Conservation (phyloP, 1,139 yeast genomes). For the Barnettozyma hawaiiensis region DNA sequence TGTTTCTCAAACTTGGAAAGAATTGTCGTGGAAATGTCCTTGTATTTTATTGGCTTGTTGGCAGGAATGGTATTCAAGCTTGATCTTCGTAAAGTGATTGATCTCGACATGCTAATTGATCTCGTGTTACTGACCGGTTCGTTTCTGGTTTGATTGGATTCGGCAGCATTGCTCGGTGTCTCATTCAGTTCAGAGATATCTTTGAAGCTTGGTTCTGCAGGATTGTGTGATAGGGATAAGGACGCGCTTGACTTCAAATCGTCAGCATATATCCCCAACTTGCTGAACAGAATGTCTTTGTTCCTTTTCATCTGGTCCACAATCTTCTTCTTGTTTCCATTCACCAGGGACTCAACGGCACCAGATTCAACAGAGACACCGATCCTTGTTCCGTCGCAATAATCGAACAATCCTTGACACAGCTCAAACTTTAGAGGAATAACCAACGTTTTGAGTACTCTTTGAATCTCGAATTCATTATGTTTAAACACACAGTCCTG, state of each 20-base stretch:
- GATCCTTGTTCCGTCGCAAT: slow-evolving; percentile 1
- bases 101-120: slow-evolving; percentile 20
- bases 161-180: neutral
- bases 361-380: neutral
- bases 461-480: slow-evolving; percentile 17
- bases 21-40: slow-evolving; percentile 19
- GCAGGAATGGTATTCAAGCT: neutral
- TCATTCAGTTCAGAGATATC: slow-evolving; percentile 10
- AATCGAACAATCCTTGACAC: slow-evolving; percentile 13
- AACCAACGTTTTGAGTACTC: slow-evolving; percentile 22
- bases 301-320: slow-evolving; percentile 12
- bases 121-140: neutral
- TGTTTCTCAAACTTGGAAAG: slow-evolving; percentile 21
- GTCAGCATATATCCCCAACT: slow-evolving; percentile 23
- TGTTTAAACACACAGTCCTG: slow-evolving; percentile 15
- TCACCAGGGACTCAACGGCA: neutral
- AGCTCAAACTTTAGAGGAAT: slow-evolving; percentile 25
- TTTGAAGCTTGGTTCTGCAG: slow-evolving; percentile 10
- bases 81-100: slow-evolving; percentile 18
- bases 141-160: neutral
- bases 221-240: slow-evolving; percentile 15
- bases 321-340: neutral
- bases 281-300: slow-evolving; percentile 22
- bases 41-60: slow-evolving; percentile 1
- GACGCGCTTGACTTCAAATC: slow-evolving; percentile 25